Base-by-base conservation (phyloP, 495 filamentous ascomycete genomes). In the Parathielavia hyrcaniae region DNA sequence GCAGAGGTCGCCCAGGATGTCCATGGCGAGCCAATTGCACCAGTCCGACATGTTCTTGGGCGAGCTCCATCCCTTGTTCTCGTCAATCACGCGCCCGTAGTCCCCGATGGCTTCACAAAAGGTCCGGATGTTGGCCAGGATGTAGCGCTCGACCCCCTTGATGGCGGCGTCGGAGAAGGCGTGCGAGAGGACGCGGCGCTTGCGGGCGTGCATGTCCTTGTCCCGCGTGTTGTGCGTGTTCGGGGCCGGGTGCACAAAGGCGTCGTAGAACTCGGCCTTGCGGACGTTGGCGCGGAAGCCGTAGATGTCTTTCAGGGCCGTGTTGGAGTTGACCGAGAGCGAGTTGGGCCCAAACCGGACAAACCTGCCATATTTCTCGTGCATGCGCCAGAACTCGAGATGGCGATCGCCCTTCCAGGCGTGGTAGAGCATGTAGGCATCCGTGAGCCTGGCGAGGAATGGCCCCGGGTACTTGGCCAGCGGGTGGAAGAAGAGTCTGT, bases 1-100 rank as follows among this genome's bases (percentile, higher is more conserved):
- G 56, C 78, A 79, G 10, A 90, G 63, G 38, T 88, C 82, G 4
- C 86, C 86, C 69, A 90, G 82, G 20, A 88, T 81, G 61, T 91
- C 87, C 73, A 87, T 89, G 47, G 81, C 79, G 10, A 86, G 75
- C 70, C 81, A 88, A 65, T 82, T 85, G 54, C 76, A 78, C 79
- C 83, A 87, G 58, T 82, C 73, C 0, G 82, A 74, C 71, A 86
- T 79, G 66, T 88, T 79, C 61, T 75, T 71, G 20, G 74, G 59
- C 43, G 69, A 62, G 23, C 77, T 71, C 75, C 74, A 73, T 22
- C 74, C 72, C 65, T 73, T 73, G 55, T 62, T 66, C 12, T 76
- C 72, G 23, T 65, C 64, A 35, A 60, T 64, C 2, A 59, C 61
- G 16, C 71, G 71, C 53, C 72, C 64, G 14, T 69, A 59, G 13